Conservation (phyloP, 495 filamentous ascomycete genomes). For the Aspergillus nanangensis region DNA sequence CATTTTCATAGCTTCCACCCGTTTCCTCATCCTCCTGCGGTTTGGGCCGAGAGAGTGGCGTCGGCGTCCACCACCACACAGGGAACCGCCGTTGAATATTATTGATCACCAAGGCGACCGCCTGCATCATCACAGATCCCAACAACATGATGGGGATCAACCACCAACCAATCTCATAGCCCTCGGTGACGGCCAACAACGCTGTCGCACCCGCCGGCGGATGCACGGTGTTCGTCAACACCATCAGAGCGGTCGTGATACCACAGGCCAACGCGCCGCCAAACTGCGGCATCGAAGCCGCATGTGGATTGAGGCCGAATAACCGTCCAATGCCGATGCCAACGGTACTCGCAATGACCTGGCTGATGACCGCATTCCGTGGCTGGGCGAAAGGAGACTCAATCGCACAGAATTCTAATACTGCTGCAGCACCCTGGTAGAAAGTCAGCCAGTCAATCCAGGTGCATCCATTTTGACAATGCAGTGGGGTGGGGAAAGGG, state of each 20-base stretch:
- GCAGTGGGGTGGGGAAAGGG: background rate
- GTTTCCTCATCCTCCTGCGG: conserved; percentile 11
- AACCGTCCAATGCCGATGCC: conserved; percentile 69
- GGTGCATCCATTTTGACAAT: no score
- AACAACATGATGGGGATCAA: conserved; percentile 65
- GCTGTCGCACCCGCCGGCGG: conserved; percentile 89
- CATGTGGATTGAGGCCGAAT: conserved; percentile 53
- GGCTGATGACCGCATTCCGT: conserved; percentile 69
- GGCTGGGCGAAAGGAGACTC: conserved; percentile 84
- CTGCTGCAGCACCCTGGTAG: conserved; percentile 67
- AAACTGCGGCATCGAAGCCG: conserved; percentile 53
- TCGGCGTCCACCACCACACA: conserved; percentile 62
- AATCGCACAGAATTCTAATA: conserved; percentile 68
- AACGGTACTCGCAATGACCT: conserved; percentile 61
- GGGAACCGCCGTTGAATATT: conserved; percentile 76
- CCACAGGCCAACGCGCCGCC: conserved; percentile 68
- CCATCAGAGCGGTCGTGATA: conserved; percentile 66
- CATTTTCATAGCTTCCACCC: background rate
- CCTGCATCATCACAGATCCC: conserved; percentile 60
- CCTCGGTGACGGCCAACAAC: conserved; percentile 65
- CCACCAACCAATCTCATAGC: conserved; percentile 65
- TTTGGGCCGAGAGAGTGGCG: conserved; percentile 17
- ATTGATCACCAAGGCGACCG: conserved; percentile 63
- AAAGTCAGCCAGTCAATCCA: no score
- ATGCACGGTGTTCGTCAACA: conserved; percentile 72